Conservation (phyloP, 805 yeast genomes). For the Cyberlindnera bimundalis region DNA sequence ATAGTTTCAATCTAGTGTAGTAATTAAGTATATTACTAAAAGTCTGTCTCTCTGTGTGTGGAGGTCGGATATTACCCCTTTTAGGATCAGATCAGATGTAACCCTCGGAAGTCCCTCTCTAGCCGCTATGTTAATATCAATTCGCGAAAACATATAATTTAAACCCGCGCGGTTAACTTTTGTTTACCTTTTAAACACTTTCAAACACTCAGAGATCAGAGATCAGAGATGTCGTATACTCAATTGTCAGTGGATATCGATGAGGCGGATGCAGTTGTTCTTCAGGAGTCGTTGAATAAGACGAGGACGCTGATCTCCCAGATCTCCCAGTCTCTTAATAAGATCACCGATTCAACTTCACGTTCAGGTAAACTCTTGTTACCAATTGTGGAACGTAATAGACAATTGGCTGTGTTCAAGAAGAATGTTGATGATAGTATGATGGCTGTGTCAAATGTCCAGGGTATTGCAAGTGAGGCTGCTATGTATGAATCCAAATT, state of each 20-base stretch:
- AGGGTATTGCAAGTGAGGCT: constrained; percentile 48
- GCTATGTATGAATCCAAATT: constrained; percentile 38
- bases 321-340: constrained; percentile 52
- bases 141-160: no score
- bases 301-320: constrained; percentile 52
- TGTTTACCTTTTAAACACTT: neutral
- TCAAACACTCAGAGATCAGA: neutral
- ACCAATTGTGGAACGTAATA: constrained; percentile 68
- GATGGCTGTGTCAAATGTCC: constrained; percentile 41
- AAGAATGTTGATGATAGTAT: constrained; percentile 55
- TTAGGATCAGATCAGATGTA: no score
- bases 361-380: constrained; percentile 60
- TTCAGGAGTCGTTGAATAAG: constrained; percentile 66
- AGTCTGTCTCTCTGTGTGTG: no score
- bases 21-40: no score
- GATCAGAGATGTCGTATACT: constrained; percentile 11
- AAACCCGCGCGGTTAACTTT: no score
- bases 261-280: constrained; percentile 79
- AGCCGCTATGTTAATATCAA: no score
- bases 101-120: no score
- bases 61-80: no score
- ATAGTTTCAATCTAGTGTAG: no score
- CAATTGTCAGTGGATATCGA: constrained; percentile 50
- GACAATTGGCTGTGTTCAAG: constrained; percentile 50
- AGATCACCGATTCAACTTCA: constrained; percentile 49